A percentile compares a stretch with the other conserved stretches of the same genome.
Evolutionary conservation across 768 basidiomycete species (phyloP).

Genomic region (Tubosaeta sp.): DNA sequence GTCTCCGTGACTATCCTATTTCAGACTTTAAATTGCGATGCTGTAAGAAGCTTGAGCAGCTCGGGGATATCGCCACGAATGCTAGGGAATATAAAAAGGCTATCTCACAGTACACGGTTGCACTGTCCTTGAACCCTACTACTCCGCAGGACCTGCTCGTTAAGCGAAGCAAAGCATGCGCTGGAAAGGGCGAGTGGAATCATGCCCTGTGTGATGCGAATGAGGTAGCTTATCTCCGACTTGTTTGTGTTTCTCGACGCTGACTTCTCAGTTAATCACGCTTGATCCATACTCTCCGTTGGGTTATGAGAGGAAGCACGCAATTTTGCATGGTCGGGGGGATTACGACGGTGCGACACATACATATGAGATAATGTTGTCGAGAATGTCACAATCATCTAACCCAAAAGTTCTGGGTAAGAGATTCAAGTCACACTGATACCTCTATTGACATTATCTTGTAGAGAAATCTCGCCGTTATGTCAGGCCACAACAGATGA

Average conservation of each 20-base stretch:
- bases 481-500: not conserved
- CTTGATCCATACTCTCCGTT: not conserved
- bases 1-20: too few species aligned
- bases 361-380: not conserved
- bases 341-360: not conserved
- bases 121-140: too few species aligned
- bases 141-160: too few species aligned
- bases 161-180: too few species aligned
- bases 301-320: not conserved
- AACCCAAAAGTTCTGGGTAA: not conserved
- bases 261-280: not conserved
- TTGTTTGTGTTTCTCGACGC: not conserved
- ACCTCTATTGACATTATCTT: not conserved
- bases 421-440: not conserved
- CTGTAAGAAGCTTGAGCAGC: too few species aligned
- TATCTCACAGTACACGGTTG: too few species aligned
- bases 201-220: too few species aligned
- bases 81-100: too few species aligned
- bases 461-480: not conserved
- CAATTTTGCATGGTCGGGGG: not conserved
- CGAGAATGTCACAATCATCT: not conserved
- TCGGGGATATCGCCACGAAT: too few species aligned
- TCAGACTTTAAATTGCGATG: too few species aligned
- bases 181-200: too few species aligned
- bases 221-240: too few species aligned